Base-by-base conservation (phyloP, 768 basidiomycete genomes). In the Lactarius quietus region DNA sequence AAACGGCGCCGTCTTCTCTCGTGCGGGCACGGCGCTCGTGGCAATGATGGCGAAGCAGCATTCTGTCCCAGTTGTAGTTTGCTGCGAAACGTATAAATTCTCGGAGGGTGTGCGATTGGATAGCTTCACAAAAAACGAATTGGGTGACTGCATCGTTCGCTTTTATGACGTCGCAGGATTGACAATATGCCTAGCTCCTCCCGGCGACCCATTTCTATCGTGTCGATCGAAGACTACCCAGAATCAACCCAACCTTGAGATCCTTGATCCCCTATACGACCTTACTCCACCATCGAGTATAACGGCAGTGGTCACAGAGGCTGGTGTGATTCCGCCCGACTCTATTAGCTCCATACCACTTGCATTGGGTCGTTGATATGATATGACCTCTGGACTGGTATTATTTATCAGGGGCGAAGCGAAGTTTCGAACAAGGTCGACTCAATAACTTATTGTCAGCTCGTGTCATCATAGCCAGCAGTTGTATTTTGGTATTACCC, bases 31-130 rank as follows among this genome's bases (percentile, higher is more conserved):
- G 4, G 96, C 96, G 0, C 83, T 95, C 70, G 93, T 98, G 7
- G 93, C 95, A 1, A 96, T 98, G 95, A 87, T 98, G 82, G 92
- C 93, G 1, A 93, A 92, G 75, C 85, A 86, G 55, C 84, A 89
- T 71, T 88, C 87, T 28, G 90, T 98, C 0, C 96, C 97, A 6
- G 95, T 98, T 8, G 86, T 99, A 39, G 94, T 97, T 29, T 98
- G 95, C 69, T 97, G 95, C 71, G 97, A 98, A 77, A 99, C 97
- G 5, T 98, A 98, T 79, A 99, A 99, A 76, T 98, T 95, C 72
- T 91, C 92, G 20, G 96, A 98, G 70, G 86, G 86, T 38, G 89
- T 98, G 33, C 88, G 92, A 75, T 80, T 98, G 61, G 97, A 99
- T 75, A 90, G 90, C 23, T 95, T 99, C 70, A 93, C 91, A 52